Conservation (phyloP, 768 basidiomycete species). For the Brasilioporus rufonigricans region DNA sequence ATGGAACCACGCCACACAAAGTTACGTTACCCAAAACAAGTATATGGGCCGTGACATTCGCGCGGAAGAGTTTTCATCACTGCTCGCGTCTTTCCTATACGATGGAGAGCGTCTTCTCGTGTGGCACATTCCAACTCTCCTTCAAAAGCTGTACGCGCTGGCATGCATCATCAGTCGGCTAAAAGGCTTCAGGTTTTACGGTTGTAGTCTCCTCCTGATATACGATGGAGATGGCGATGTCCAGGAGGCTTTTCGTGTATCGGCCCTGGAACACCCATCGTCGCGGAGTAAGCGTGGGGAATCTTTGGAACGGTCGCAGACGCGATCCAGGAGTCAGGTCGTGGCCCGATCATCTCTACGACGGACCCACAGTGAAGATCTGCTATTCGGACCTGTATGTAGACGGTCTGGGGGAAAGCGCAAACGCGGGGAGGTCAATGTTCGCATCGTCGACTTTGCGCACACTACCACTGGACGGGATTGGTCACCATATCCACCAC, state of each 20-base stretch:
- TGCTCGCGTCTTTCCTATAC: slow-evolving; percentile 79
- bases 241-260: slow-evolving; percentile 70
- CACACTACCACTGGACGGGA: slow-evolving; percentile 96
- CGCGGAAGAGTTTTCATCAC: slow-evolving; percentile 78
- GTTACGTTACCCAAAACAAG: slow-evolving; percentile 93
- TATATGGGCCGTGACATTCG: slow-evolving; percentile 91
- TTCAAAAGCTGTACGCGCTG: slow-evolving; percentile 91
- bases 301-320: slow-evolving; percentile 61
- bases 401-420: slow-evolving; percentile 64
- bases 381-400: slow-evolving; percentile 63
- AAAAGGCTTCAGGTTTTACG: slow-evolving; percentile 97
- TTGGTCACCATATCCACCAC: slow-evolving; percentile 67
- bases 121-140: slow-evolving; percentile 88
- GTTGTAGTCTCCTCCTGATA: slow-evolving; percentile 93
- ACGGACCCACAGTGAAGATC: slow-evolving; percentile 78
- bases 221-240: slow-evolving; percentile 93
- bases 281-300: slow-evolving; percentile 71
- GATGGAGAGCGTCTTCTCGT: slow-evolving; percentile 82
- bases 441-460: slow-evolving; percentile 97
- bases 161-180: slow-evolving; percentile 87
- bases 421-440: slow-evolving; percentile 88
- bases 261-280: slow-evolving; percentile 62
- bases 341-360: slow-evolving; percentile 51
- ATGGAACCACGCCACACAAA: slow-evolving; percentile 83
- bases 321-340: slow-evolving; percentile 40